A percentile compares a stretch with the other conserved stretches of the same genome.
These are phyloP conservation scores for Nicotiana knightiana DNA, from an alignment of 257 asterid genomes.

Conservation along the genomic window DNA sequence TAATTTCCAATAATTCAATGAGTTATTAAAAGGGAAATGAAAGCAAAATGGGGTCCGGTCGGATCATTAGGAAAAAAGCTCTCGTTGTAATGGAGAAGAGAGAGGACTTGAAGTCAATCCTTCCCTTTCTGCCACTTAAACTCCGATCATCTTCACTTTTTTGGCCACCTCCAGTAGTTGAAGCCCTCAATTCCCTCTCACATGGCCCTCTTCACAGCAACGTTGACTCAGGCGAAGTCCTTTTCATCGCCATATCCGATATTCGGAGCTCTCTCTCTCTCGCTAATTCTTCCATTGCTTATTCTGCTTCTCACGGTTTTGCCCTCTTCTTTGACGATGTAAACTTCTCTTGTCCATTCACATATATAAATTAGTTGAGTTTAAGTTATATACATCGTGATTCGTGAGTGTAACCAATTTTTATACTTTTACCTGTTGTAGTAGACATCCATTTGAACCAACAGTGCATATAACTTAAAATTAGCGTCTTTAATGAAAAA, in stretches of 20 bases:
- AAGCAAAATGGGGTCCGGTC: neutral
- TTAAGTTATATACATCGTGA: no score
- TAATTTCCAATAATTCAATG: no score
- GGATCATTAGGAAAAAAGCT: neutral
- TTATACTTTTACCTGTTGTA: no score
- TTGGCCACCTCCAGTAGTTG: slow-evolving; percentile 58
- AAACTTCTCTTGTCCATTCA: neutral
- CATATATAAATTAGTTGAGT: neutral
- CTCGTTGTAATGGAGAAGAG: neutral
- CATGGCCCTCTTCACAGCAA: slow-evolving; percentile 69
- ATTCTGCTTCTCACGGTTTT: slow-evolving; percentile 51
- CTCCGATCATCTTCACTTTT: slow-evolving; percentile 53
- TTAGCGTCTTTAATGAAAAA: no score
- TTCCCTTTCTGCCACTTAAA: slow-evolving; percentile 51
- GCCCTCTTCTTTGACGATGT: slow-evolving; percentile 74
- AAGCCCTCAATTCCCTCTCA: slow-evolving; percentile 61
- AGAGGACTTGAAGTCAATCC: slow-evolving; percentile 37
- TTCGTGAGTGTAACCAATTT: no score
- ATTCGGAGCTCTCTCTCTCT: slow-evolving; percentile 45
- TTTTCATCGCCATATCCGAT: slow-evolving; percentile 60
- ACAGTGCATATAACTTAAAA: no score
- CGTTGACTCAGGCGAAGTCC: slow-evolving; percentile 57
- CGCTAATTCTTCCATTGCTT: slow-evolving; percentile 20
- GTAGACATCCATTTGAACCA: no score
- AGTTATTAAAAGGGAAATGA: no score